Evolutionary conservation across 805 yeast species (phyloP).

Genomic region (Yamadazyma endophytica): DNA sequence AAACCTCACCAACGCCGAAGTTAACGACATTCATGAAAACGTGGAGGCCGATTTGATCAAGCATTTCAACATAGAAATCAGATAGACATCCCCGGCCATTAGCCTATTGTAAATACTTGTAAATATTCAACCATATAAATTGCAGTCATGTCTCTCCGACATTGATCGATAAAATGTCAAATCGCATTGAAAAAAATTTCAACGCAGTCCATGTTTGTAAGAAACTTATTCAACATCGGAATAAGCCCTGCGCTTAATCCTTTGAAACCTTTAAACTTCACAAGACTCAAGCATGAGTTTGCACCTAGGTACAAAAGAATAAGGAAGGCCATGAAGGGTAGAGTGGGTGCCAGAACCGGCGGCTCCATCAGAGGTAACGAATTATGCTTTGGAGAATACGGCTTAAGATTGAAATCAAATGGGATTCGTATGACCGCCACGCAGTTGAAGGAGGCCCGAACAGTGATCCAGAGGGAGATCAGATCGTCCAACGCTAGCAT

Average conservation of each 20-base stretch:
- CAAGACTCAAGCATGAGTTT: slow-evolving; percentile 59
- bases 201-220: no score
- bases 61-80: slow-evolving; percentile 55
- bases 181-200: no score
- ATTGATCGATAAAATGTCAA: no score
- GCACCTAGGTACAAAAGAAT: slow-evolving; percentile 72
- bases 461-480: slow-evolving; percentile 75
- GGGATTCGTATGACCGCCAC: slow-evolving; percentile 83
- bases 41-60: slow-evolving; percentile 57
- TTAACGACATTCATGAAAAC: slow-evolving; percentile 65
- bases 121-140: no score
- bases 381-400: slow-evolving; percentile 76
- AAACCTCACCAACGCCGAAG: slow-evolving; percentile 78
- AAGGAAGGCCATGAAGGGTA: slow-evolving; percentile 84
- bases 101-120: no score
- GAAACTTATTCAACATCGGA: no score
- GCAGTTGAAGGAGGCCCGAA: slow-evolving; percentile 89
- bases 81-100: no score
- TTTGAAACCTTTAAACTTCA: no score
- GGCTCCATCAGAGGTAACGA: slow-evolving; percentile 89
- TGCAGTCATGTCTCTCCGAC: no score
- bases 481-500: slow-evolving; percentile 74
- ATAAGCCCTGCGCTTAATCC: no score
- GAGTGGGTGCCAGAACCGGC: slow-evolving; percentile 92
- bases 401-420: slow-evolving; percentile 82